These are phyloP conservation scores for Cladorrhinum samala DNA, from an alignment of 495 filamentous ascomycete genomes.

Conservation along the genomic window DNA sequence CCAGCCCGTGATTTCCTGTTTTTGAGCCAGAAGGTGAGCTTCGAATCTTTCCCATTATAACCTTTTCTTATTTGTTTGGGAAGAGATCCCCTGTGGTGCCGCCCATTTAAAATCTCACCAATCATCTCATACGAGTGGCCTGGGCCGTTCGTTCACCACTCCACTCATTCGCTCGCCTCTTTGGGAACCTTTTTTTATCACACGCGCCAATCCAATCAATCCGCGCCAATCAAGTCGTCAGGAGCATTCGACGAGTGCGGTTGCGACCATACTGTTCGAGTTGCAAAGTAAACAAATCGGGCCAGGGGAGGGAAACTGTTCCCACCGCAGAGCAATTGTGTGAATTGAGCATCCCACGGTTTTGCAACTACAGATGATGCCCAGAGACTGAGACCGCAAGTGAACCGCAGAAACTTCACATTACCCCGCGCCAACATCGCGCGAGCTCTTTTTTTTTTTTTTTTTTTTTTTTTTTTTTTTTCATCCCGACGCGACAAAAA, in stretches of 20 bases:
- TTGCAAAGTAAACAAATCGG: constrained; percentile 29
- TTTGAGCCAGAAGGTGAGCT: constrained; percentile 8
- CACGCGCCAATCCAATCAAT: constrained; percentile 28
- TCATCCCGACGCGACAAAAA: constrained; percentile 1
- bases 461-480: too few species aligned
- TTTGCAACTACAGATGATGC: background rate
- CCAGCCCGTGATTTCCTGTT: too few species aligned
- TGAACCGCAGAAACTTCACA: too few species aligned
- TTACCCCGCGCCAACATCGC: background rate
- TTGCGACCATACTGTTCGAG: constrained; percentile 12
- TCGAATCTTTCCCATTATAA: constrained; percentile 1
- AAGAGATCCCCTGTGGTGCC: constrained; percentile 6
- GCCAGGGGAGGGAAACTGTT: background rate
- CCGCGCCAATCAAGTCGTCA: constrained; percentile 30
- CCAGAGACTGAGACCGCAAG: constrained; percentile 5
- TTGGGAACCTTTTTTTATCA: constrained; percentile 15
- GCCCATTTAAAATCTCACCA: constrained; percentile 30
- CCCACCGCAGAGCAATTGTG: too few species aligned
- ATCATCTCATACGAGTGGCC: constrained; percentile 38
- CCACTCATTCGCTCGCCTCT: constrained; percentile 25
- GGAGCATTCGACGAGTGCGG: constrained; percentile 10
- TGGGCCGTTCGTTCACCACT: constrained; percentile 23
- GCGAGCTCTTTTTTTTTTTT: background rate
- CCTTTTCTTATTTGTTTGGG: constrained; percentile 8
- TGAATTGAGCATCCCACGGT: background rate